Conservation (phyloP, 768 basidiomycete species). For the Erythrobasidium yunnanense region DNA sequence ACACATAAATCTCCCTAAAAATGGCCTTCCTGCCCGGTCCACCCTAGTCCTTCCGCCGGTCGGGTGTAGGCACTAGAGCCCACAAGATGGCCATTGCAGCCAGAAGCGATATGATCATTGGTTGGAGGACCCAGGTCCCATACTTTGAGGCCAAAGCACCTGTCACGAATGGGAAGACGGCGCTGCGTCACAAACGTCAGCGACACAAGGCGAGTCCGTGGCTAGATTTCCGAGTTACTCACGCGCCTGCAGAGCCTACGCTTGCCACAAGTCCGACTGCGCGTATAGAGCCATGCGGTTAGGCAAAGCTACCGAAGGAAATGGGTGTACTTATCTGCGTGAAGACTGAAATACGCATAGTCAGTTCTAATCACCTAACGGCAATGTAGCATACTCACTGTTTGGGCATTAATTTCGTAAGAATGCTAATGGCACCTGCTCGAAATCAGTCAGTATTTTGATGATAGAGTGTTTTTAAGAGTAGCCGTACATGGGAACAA, state of each 20-base stretch:
- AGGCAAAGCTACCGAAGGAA: not conserved
- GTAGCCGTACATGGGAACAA: no score
- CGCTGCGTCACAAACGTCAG: conserved; percentile 3
- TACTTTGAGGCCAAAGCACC: not conserved
- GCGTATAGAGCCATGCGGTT: not conserved
- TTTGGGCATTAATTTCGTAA: conserved; percentile 25
- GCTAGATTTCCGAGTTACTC: not conserved
- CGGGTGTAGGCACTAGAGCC: conserved; percentile 1
- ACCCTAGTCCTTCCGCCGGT: conserved; percentile 6
- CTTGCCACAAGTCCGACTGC: conserved; percentile 3
- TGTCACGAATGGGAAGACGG: conserved; percentile 20
- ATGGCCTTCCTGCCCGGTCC: no score
- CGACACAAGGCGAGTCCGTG: not conserved
- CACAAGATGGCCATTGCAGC: conserved; percentile 11
- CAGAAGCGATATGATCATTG: conserved; percentile 6
- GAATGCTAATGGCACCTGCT: no score
- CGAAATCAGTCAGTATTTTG: no score
- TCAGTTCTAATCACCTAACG: not conserved
- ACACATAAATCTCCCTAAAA: no score
- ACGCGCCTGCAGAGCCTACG: conserved; percentile 13
- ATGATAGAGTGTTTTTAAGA: no score
- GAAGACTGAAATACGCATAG: not conserved
- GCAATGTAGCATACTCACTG: not conserved
- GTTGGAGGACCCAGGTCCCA: conserved; percentile 12
- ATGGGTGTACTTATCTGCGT: not conserved